phyloP scores from a whole-genome alignment of 768 basidiomycete species.

The Hypsizygus marmoreus region DNA sequence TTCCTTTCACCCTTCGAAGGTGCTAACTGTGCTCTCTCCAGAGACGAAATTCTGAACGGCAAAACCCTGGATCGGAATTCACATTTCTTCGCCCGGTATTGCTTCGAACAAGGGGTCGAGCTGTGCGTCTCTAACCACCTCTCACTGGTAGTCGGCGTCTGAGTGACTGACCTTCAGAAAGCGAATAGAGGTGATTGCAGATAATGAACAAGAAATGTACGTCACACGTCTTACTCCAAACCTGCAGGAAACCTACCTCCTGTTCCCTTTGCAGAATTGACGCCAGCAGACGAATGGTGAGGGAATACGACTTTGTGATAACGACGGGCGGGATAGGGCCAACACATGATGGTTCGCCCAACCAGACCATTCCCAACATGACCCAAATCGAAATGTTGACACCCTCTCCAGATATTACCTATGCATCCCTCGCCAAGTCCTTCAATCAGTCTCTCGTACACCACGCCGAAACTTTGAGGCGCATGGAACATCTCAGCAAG shows the following conservation, averaged over 20 bases:
- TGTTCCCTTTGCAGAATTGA: conserved; percentile 56
- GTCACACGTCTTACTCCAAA: conserved; percentile 20
- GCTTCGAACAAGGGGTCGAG: conserved; percentile 85
- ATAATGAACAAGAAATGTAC: conserved; percentile 89
- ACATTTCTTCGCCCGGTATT: conserved; percentile 84
- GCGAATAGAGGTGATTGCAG: conserved; percentile 88
- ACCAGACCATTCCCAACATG: background rate
- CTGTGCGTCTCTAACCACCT: conserved; percentile 45
- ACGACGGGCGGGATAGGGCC: conserved; percentile 92
- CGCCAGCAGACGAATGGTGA: conserved; percentile 80
- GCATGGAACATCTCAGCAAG: conserved; percentile 67
- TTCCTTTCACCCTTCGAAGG: background rate
- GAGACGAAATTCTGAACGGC: conserved; percentile 92
- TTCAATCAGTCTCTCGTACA: conserved; percentile 74
- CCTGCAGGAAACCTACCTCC: background rate
- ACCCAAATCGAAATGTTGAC: background rate
- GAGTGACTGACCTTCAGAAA: conserved; percentile 52
- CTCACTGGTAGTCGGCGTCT: conserved; percentile 7
- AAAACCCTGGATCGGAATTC: conserved; percentile 86
- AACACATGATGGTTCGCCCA: conserved; percentile 76
- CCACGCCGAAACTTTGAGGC: conserved; percentile 73
- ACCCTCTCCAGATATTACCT: conserved; percentile 73
- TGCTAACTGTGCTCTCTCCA: conserved; percentile 26
- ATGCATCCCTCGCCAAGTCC: conserved; percentile 82
- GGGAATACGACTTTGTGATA: conserved; percentile 85